Conservation (phyloP, 208 protist species). For the Leishmania mexicana region DNA sequence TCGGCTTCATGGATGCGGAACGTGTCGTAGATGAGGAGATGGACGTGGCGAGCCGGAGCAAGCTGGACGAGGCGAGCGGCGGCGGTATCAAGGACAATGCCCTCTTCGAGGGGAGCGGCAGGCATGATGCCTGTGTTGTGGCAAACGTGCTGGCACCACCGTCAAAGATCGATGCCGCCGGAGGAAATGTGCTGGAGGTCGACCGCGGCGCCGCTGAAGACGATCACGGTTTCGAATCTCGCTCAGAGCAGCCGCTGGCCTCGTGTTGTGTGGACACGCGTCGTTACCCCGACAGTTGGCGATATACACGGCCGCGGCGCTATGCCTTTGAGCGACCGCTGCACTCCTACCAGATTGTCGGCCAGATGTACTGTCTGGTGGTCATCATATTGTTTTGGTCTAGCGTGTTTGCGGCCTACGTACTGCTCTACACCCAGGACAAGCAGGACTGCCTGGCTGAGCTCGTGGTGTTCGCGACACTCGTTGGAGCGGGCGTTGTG, state of each 20-base stretch:
- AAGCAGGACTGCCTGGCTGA: constrained; percentile 37
- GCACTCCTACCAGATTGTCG: constrained; percentile 56
- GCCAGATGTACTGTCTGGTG: constrained; percentile 35
- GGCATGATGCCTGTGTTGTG: background rate
- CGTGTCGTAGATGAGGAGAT: background rate
- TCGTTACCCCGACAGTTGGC: constrained; percentile 52
- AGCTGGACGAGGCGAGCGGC: background rate
- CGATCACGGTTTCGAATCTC: constrained; percentile 7
- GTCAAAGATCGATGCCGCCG: background rate
- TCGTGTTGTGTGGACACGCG: constrained; percentile 64
- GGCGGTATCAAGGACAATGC: background rate
- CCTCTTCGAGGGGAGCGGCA: background rate
- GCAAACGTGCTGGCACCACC: background rate
- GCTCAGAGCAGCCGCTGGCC: constrained; percentile 39
- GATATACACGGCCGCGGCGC: constrained; percentile 46
- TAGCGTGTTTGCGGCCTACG: constrained; percentile 44
- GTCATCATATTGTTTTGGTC: constrained; percentile 51
- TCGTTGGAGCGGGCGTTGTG: constrained; percentile 19
- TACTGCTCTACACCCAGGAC: constrained; percentile 46
- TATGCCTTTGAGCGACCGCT: constrained; percentile 72
- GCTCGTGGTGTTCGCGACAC: constrained; percentile 45
- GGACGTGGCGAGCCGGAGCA: background rate
- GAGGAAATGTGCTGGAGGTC: background rate
- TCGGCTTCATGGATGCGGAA: background rate
- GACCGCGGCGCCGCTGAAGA: constrained; percentile 12